phyloP scores from a whole-genome alignment of 2,329 filamentous ascomycete genomes.

The Alternaria sp. region DNA sequence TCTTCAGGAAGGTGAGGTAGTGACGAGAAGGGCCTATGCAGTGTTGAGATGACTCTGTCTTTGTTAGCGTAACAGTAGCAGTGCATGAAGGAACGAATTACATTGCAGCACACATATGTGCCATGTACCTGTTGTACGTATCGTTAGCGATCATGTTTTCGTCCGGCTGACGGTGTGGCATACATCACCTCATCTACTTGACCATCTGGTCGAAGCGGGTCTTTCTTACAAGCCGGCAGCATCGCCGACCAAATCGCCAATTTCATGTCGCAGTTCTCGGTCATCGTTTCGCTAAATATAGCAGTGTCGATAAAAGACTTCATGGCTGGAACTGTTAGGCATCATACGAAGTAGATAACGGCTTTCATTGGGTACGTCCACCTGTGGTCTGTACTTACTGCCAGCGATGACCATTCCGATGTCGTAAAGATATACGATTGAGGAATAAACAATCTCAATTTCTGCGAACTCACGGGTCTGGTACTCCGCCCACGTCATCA shows the following conservation, averaged over 20 bases:
- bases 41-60: slow-evolving; percentile 33
- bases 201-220: slow-evolving; percentile 71
- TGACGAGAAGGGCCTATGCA: slow-evolving; percentile 52
- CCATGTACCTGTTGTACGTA: slow-evolving; percentile 65
- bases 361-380: not conserved
- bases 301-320: slow-evolving; percentile 37
- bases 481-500: slow-evolving; percentile 69
- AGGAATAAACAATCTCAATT: slow-evolving; percentile 76
- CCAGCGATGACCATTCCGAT: slow-evolving; percentile 72
- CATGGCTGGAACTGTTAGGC: slow-evolving; percentile 55
- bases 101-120: slow-evolving; percentile 72
- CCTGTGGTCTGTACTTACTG: slow-evolving; percentile 50
- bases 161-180: not conserved
- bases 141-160: not conserved
- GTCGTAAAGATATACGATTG: slow-evolving; percentile 81
- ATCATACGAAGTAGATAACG: not conserved
- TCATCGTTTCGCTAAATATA: slow-evolving; percentile 57
- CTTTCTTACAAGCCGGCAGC: slow-evolving; percentile 73
- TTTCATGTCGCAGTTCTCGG: slow-evolving; percentile 69
- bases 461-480: slow-evolving; percentile 75
- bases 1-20: slow-evolving; percentile 39
- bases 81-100: slow-evolving; percentile 18
- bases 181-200: slow-evolving; percentile 80
- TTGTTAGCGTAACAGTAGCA: not conserved
- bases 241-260: slow-evolving; percentile 78